phyloP scores from a whole-genome alignment of 352 stramenopile genomes.

The Lagenidium giganteum region DNA sequence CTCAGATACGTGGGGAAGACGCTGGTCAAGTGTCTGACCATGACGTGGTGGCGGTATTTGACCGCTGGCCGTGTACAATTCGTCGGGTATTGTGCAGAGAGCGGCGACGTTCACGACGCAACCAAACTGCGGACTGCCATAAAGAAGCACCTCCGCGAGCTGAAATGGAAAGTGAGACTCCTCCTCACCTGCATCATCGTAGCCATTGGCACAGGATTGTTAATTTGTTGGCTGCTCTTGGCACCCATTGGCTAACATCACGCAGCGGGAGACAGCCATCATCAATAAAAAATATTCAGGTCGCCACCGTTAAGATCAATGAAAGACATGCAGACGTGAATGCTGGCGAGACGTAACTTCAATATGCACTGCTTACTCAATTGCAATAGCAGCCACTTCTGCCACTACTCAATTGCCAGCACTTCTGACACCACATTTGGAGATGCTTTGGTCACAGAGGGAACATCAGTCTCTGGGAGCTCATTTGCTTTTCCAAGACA shows the following conservation, averaged over 20 bases:
- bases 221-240: conserved; percentile 7
- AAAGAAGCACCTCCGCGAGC: conserved; percentile 25
- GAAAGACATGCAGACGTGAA: too few relatives aligned
- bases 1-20: conserved; percentile 42
- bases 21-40: conserved; percentile 31
- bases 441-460: not conserved
- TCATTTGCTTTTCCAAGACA: conserved; percentile 31
- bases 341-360: too few relatives aligned
- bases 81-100: conserved; percentile 46
- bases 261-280: too few relatives aligned
- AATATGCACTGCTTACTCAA: conserved; percentile 13
- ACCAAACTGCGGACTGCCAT: conserved; percentile 31
- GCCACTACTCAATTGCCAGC: conserved; percentile 11
- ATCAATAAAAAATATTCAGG: too few relatives aligned
- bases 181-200: conserved; percentile 26
- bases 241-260: conserved; percentile 2
- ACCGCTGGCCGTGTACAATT: conserved; percentile 48
- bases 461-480: not conserved
- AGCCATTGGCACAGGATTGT: conserved; percentile 5
- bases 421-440: not conserved
- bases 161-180: conserved; percentile 34
- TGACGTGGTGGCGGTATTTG: conserved; percentile 56
- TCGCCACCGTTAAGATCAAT: too few relatives aligned
- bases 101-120: conserved; percentile 29
- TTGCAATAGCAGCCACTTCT: conserved; percentile 11